Evolutionary conservation across 1,284 basidiomycete species (phyloP).

Genomic region (Cutaneotrichosporon dermatis): DNA sequence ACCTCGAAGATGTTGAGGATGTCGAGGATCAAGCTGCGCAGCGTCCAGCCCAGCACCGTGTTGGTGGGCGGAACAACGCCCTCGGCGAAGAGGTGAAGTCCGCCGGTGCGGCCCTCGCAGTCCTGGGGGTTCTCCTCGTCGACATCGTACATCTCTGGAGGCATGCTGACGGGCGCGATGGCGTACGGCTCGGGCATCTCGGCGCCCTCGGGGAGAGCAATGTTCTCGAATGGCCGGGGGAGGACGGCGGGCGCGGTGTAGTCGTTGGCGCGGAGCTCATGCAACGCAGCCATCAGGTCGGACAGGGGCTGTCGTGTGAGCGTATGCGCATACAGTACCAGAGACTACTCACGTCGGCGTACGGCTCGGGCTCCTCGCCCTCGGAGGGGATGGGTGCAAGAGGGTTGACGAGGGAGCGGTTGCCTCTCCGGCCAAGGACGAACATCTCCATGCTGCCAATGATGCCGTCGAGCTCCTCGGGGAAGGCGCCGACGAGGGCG

Average conservation of each 20-base stretch:
- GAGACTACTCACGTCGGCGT: constrained; percentile 31
- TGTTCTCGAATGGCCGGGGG: constrained; percentile 60
- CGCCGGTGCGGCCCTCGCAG: constrained; percentile 55
- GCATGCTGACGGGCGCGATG: constrained; percentile 73
- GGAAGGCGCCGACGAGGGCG: constrained; percentile 28
- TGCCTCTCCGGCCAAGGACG: constrained; percentile 31
- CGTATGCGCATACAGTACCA: no score
- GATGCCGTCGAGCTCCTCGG: constrained; percentile 34
- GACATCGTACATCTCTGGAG: constrained; percentile 68
- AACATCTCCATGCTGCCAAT: constrained; percentile 38
- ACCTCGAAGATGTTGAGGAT: constrained; percentile 88
- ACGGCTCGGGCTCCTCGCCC: constrained; percentile 32
- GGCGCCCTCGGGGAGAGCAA: constrained; percentile 49
- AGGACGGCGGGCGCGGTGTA: constrained; percentile 47
- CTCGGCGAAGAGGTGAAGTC: constrained; percentile 67
- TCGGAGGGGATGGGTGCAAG: constrained; percentile 32
- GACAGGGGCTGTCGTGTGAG: constrained; percentile 31
- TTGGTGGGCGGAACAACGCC: constrained; percentile 73
- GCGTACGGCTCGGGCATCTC: constrained; percentile 57
- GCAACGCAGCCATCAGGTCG: constrained; percentile 35
- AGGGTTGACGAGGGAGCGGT: constrained; percentile 30
- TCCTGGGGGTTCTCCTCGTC: constrained; percentile 50
- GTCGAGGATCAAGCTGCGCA: constrained; percentile 72
- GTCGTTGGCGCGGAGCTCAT: constrained; percentile 29
- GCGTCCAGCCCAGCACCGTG: constrained; percentile 70